Percentiles rank a stretch among this genome's conserved stretches.
These are phyloP conservation scores for Apiospora kogelbergensis DNA, from an alignment of 2,329 filamentous ascomycete genomes.

Conservation along the genomic window DNA sequence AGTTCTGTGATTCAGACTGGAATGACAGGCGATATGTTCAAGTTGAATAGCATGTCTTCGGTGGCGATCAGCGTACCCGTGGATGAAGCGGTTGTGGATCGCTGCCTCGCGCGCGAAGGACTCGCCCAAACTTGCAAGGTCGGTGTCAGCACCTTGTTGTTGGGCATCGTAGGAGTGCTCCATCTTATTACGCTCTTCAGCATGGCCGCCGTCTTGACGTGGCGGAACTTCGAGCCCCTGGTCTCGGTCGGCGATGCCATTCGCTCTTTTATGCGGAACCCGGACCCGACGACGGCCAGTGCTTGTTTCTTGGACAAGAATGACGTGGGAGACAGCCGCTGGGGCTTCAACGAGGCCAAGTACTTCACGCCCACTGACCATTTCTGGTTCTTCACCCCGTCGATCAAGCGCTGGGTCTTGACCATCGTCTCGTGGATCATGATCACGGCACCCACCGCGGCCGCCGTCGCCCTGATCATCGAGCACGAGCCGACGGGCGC, in stretches of 20 bases:
- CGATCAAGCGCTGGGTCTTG: slow-evolving; percentile 42
- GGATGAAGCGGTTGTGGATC: slow-evolving; percentile 27
- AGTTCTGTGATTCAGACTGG: slow-evolving; percentile 36
- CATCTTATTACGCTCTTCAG: slow-evolving; percentile 27
- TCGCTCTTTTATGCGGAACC: slow-evolving; percentile 47
- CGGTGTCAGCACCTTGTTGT: slow-evolving; percentile 41
- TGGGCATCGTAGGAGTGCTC: slow-evolving; percentile 37
- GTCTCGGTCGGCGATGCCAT: slow-evolving; percentile 52
- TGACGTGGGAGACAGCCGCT: slow-evolving; percentile 44
- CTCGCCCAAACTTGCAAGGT: slow-evolving; percentile 37
- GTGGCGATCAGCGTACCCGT: slow-evolving; percentile 15
- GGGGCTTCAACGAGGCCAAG: slow-evolving; percentile 42
- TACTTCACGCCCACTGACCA: slow-evolving; percentile 41
- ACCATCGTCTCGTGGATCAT: slow-evolving; percentile 39
- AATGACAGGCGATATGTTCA: slow-evolving; percentile 24
- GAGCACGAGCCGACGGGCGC: slow-evolving; percentile 24
- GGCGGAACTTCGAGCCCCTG: slow-evolving; percentile 39
- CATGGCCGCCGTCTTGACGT: slow-evolving; percentile 28
- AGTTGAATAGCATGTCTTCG: slow-evolving; percentile 11
- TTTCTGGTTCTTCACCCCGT: slow-evolving; percentile 47
- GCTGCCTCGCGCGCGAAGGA: slow-evolving; percentile 33
- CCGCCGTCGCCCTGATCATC: slow-evolving; percentile 39
- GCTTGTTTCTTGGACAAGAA: slow-evolving; percentile 47
- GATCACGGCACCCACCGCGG: slow-evolving; percentile 37
- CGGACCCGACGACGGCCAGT: slow-evolving; percentile 39